Evolutionary conservation across 2,329 filamentous ascomycete genomes (phyloP).

Genomic region (Colletotrichum paranaense): DNA sequence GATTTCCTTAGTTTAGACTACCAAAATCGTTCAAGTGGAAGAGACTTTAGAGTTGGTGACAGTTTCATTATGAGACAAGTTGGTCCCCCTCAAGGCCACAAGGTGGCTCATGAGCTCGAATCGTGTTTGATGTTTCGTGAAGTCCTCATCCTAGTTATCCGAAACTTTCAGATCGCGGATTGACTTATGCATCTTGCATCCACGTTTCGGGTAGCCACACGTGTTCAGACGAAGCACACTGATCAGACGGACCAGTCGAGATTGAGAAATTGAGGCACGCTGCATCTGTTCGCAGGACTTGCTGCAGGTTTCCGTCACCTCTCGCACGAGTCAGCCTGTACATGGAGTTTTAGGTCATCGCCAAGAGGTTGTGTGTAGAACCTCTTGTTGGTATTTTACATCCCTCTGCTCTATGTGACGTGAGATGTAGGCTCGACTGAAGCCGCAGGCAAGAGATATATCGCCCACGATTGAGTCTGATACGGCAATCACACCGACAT

Average conservation of each 20-base stretch:
- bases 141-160: neutral
- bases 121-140: constrained; percentile 14
- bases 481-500: neutral
- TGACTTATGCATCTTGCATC: constrained; percentile 20
- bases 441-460: neutral
- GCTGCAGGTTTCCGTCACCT: neutral
- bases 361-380: neutral
- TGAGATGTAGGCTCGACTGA: neutral
- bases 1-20: neutral
- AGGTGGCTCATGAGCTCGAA: neutral
- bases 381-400: neutral
- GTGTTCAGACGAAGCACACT: constrained; percentile 4
- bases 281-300: neutral
- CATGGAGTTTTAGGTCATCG: neutral
- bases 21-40: too few relatives aligned
- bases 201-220: neutral
- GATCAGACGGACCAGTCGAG: neutral
- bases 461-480: neutral
- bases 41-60: neutral
- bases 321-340: neutral
- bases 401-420: neutral
- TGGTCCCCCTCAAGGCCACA: too few relatives aligned
- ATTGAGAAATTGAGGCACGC: neutral
- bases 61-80: neutral
- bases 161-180: constrained; percentile 12